These are phyloP conservation scores for Pseudopyricularia javanii DNA, from an alignment of 2,329 filamentous ascomycete genomes.

Conservation along the genomic window DNA sequence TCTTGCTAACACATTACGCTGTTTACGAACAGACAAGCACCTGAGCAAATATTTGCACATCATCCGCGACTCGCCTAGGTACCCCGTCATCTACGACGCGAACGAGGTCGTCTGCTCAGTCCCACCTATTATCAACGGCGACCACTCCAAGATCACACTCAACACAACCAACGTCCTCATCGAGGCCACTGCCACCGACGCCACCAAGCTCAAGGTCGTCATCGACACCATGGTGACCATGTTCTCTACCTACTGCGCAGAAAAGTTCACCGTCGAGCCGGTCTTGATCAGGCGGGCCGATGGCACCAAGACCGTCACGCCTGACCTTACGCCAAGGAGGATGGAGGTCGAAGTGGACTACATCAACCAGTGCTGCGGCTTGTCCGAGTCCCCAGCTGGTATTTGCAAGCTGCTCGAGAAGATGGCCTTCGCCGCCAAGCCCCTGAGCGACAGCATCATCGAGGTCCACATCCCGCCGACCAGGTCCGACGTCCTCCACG, in stretches of 20 bases:
- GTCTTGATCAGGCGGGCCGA: conserved; percentile 89
- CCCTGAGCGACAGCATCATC: conserved; percentile 57
- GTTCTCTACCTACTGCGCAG: conserved; percentile 85
- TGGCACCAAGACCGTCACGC: conserved; percentile 65
- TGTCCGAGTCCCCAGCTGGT: conserved; percentile 59
- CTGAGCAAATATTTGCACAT: conserved; percentile 62
- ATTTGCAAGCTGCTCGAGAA: conserved; percentile 73
- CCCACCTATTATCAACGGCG: conserved; percentile 93
- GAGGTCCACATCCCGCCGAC: conserved; percentile 80
- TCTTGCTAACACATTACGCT: not conserved
- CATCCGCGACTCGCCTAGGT: conserved; percentile 84
- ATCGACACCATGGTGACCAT: conserved; percentile 86
- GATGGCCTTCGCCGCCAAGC: conserved; percentile 78
- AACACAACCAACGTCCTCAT: conserved; percentile 92
- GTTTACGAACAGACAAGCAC: not conserved
- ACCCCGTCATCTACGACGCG: conserved; percentile 90
- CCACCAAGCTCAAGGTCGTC: conserved; percentile 92
- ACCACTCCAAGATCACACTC: conserved; percentile 91
- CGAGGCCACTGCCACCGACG: conserved; percentile 90
- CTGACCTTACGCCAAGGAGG: conserved; percentile 63
- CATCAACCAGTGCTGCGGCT: conserved; percentile 83
- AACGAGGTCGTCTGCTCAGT: conserved; percentile 81
- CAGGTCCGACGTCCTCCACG: conserved; percentile 86
- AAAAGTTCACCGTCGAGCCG: conserved; percentile 87
- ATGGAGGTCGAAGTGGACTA: conserved; percentile 82